Evolutionary conservation across 2,329 filamentous ascomycete genomes (phyloP).

Genomic region (Bisporella sp.): DNA sequence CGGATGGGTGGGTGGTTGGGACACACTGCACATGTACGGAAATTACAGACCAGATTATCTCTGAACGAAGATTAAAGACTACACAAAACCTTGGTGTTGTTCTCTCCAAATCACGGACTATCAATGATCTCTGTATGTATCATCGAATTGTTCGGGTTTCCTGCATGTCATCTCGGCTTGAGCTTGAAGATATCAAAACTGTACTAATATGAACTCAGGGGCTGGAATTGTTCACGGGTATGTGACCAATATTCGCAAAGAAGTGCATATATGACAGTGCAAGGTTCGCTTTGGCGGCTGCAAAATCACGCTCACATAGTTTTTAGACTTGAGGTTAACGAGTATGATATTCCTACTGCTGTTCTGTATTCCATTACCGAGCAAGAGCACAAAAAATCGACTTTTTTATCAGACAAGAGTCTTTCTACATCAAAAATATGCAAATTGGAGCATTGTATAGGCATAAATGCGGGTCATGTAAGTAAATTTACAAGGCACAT

Average conservation of each 20-base stretch:
- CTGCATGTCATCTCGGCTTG: neutral
- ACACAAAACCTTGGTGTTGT: neutral
- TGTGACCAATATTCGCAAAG: conserved; percentile 69
- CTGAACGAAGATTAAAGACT: neutral
- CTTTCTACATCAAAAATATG: conserved; percentile 55
- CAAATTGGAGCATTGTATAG: conserved; percentile 64
- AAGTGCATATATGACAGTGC: conserved; percentile 50
- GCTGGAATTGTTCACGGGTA: conserved; percentile 73
- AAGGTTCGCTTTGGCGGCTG: too few species aligned
- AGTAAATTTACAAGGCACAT: too few species aligned
- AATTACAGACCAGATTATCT: neutral
- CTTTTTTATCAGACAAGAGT: conserved; percentile 64
- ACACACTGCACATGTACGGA: neutral
- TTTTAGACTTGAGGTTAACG: conserved; percentile 63
- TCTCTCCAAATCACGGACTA: neutral
- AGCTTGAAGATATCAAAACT: neutral
- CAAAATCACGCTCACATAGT: conserved; percentile 54
- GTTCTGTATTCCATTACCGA: conserved; percentile 71
- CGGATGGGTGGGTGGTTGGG: neutral
- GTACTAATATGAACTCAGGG: neutral
- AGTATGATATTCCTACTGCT: conserved; percentile 68
- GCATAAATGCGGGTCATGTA: conserved; percentile 55
- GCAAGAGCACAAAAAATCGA: conserved; percentile 64
- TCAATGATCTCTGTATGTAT: neutral
- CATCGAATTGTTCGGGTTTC: neutral